Base-by-base conservation (phyloP, 2,329 filamentous ascomycete species). In the Pseudogymnoascus sp. region DNA sequence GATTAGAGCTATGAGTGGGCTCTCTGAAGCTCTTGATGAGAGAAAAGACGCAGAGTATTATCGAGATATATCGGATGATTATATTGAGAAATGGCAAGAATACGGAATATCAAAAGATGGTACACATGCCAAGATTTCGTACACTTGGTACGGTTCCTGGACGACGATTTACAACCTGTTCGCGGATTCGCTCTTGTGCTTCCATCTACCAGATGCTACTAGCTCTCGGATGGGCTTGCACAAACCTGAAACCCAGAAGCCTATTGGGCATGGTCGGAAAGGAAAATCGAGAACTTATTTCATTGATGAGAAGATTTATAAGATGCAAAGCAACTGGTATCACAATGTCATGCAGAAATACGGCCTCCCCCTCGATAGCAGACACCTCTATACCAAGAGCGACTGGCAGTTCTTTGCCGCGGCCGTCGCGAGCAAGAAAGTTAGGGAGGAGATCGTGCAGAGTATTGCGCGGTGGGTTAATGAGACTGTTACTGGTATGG, bases 351-450 rank as follows among this genome's bases (percentile, higher is more conserved):
- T 90, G 67, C 90, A 95, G 73, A 86, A 84, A 69, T 95, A 93
- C 73, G 91, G 91, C 1, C 77, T 96, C 3, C 91, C 91, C 0
- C 82, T 96, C 6, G 91, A 96, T 74, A 89, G 84, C 67, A 84
- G 91, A 45, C 90, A 94, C 73, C 74, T 93, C 2, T 94, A 94
- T 74, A 88, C 90, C 35, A 96, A 96, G 76, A 91, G 88, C 30
- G 91, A 96, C 75, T 96, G 91, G 91, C 88, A 94, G 69, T 92
- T 95, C 73, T 92, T 94, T 73, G 89, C 90, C 0, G 91, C 91
- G 55, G 89, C 91, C 1, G 88, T 95, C 4, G 84, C 90, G 3
- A 86, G 85, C 67, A 82, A 83, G 71, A 76, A 80, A 63, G 88
- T 89, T 1, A 82, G 91, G 61, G 80, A 81, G 2, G 84, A 89